These are phyloP conservation scores for Teunomyces lycoperdinae DNA, from an alignment of 805 yeast genomes.

Conservation along the genomic window DNA sequence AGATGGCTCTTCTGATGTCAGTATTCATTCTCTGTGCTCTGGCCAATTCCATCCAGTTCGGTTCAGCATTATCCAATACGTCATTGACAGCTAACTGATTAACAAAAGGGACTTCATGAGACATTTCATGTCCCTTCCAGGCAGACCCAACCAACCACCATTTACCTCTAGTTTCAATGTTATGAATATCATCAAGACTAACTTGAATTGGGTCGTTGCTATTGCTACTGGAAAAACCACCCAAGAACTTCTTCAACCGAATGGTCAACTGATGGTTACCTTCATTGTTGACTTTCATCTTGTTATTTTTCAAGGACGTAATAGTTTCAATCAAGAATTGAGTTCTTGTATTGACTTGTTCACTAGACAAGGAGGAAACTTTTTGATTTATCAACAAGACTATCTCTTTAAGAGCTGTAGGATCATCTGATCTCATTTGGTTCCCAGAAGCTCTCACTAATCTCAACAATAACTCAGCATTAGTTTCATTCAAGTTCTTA, in stretches of 20 bases:
- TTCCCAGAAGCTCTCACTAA: constrained; percentile 76
- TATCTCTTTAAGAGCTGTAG: constrained; percentile 78
- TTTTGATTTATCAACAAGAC: constrained; percentile 55
- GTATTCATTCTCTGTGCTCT: constrained; percentile 90
- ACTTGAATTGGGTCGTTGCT: constrained; percentile 79
- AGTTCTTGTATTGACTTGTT: constrained; percentile 56
- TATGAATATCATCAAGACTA: constrained; percentile 73
- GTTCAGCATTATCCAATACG: constrained; percentile 64
- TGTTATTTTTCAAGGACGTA: constrained; percentile 81
- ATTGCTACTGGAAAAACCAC: constrained; percentile 45
- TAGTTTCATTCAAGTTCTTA: constrained; percentile 58
- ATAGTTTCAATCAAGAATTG: constrained; percentile 83
- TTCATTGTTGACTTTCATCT: constrained; percentile 56
- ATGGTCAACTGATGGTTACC: constrained; percentile 49
- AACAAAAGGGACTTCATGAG: constrained; percentile 15
- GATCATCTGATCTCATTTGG: constrained; percentile 87
- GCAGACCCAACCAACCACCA: constrained; percentile 99
- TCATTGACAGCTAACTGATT: constrained; percentile 52
- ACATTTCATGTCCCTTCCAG: constrained; percentile 64
- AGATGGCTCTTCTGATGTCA: constrained; percentile 89
- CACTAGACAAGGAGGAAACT: constrained; percentile 34
- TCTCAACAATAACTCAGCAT: constrained; percentile 74
- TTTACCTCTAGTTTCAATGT: constrained; percentile 78
- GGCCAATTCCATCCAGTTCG: constrained; percentile 89
- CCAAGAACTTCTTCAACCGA: constrained; percentile 63